Base-by-base conservation (phyloP, 2,329 filamentous ascomycete genomes). In the Diaporthe citriasiana region DNA sequence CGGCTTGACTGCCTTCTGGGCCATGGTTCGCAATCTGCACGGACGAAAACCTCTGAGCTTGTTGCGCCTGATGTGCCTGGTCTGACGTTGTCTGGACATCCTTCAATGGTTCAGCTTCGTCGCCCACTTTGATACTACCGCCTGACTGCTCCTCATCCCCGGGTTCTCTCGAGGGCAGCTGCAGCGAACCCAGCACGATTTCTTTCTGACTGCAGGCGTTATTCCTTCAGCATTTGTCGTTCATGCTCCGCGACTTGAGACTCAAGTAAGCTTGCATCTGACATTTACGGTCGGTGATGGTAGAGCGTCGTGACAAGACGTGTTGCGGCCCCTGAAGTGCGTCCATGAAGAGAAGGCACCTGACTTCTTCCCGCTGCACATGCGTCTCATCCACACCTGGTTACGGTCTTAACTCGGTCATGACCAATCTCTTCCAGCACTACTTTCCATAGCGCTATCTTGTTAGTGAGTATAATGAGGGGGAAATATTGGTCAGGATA, bases 191-290 rank as follows among this genome's bases (percentile, higher is more conserved):
- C 56, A 33, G 51, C 40, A 38, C 40, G 47, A 68, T 40, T 53
- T 27, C n/a, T n/a, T 70, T 45, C 47, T 56, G n/a, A 59, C 15
- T 56, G 70, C 51, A 42, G 65, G 38, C 42, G n/a, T 65, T 55
- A 65, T 59, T 51, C 35, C 17, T 42, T 70, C 27, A 63, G 70
- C 63, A 57, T 55, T 38, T 56, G 73, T 70, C 70, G 63, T 51
- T 51, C 17, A 59, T 70, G 63, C 73, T 74, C 30, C 25, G 73
- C 73, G 25, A 73, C 73, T 74, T 74, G 73, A 70, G 30, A 59
- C 57, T 70, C 73, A 74, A 74, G 73, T 73, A 74, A 73, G 73
- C 73, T 60, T 69, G 60, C 73, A 73, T 69, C 57, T 70, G 73
- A 74, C 63, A 69, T 59, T 70, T 71, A 70, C 71, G 73, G 59